Evolutionary conservation across 768 basidiomycete species (phyloP).

Genomic region (Phaeotremella fagi): DNA sequence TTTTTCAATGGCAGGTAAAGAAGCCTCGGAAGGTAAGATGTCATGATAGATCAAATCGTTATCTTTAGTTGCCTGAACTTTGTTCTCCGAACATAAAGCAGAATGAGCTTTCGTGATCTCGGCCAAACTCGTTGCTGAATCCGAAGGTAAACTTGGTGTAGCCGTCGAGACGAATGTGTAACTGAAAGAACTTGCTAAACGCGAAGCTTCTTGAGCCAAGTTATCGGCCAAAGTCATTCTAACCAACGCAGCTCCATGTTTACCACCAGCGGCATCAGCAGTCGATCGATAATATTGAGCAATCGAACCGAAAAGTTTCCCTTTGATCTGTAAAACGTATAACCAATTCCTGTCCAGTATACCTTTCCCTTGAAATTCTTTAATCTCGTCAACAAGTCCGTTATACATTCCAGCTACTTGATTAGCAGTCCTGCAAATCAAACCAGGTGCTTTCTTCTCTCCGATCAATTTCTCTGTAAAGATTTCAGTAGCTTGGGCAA

Average conservation of each 20-base stretch:
- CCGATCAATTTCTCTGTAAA: conserved; percentile 92
- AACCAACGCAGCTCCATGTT: conserved; percentile 80
- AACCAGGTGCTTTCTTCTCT: conserved; percentile 70
- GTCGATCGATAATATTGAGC: conserved; percentile 80
- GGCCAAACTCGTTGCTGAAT: conserved; percentile 70
- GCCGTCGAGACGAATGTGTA: conserved; percentile 57
- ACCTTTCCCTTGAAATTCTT: conserved; percentile 94
- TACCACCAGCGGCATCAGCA: conserved; percentile 67
- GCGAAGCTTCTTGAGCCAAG: conserved; percentile 75
- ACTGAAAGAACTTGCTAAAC: conserved; percentile 64
- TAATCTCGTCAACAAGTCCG: conserved; percentile 79
- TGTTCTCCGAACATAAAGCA: conserved; percentile 69
- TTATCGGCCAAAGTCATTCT: conserved; percentile 72
- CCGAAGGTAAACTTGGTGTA: conserved; percentile 72
- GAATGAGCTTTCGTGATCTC: conserved; percentile 81
- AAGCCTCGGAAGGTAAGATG: conserved; percentile 70
- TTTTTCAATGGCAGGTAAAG: conserved; percentile 77
- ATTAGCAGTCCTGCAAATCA: conserved; percentile 77
- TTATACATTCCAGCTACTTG: conserved; percentile 79
- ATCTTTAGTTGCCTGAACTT: conserved; percentile 71
- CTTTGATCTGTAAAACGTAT: conserved; percentile 73
- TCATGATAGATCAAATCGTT: conserved; percentile 98
- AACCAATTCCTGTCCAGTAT: conserved; percentile 95
- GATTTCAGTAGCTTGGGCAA: conserved; percentile 91
- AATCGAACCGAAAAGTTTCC: conserved; percentile 80